phyloP scores from a whole-genome alignment of 257 asterid species.

The Primulina tabacum region DNA sequence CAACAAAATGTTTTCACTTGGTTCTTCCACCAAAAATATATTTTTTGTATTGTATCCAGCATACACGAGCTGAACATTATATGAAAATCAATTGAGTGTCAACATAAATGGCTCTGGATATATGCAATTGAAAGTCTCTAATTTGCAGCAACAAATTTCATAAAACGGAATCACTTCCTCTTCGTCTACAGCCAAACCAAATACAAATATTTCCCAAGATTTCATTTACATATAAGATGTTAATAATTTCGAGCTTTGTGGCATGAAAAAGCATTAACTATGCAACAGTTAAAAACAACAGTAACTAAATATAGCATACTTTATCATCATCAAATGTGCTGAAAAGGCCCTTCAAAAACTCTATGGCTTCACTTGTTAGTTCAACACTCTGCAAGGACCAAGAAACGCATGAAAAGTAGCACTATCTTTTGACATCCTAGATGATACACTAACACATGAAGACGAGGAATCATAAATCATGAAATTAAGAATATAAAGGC shows the following conservation, averaged over 20 bases:
- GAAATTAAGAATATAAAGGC: slow-evolving; percentile 16
- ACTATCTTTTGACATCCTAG: slow-evolving; percentile 7
- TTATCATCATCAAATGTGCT: slow-evolving; percentile 83
- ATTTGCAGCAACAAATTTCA: background rate
- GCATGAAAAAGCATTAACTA: slow-evolving; percentile 4
- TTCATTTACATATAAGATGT: background rate
- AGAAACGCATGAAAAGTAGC: slow-evolving; percentile 17
- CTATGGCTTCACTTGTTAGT: slow-evolving; percentile 92
- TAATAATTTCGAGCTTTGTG: slow-evolving; percentile 2
- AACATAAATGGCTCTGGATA: background rate
- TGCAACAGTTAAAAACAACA: slow-evolving; percentile 15
- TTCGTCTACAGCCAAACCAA: slow-evolving; percentile 10
- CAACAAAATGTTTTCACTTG: background rate
- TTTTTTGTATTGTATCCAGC: slow-evolving; percentile 3
- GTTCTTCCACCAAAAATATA: slow-evolving; percentile 4
- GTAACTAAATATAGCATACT: slow-evolving; percentile 43
- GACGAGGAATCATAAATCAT: slow-evolving; percentile 7
- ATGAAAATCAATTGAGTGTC: background rate
- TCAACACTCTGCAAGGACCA: slow-evolving; percentile 80
- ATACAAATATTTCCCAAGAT: background rate
- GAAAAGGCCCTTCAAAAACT: slow-evolving; percentile 92
- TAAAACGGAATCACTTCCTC: background rate
- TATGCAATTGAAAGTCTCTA: slow-evolving; percentile 10
- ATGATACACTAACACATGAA: slow-evolving; percentile 11
- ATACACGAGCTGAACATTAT: slow-evolving; percentile 3